Evolutionary conservation across 2,329 filamentous ascomycete genomes (phyloP), one percentile per base, ranked within the genome.

Genomic region (Curvularia hawaiiensis): DNA sequence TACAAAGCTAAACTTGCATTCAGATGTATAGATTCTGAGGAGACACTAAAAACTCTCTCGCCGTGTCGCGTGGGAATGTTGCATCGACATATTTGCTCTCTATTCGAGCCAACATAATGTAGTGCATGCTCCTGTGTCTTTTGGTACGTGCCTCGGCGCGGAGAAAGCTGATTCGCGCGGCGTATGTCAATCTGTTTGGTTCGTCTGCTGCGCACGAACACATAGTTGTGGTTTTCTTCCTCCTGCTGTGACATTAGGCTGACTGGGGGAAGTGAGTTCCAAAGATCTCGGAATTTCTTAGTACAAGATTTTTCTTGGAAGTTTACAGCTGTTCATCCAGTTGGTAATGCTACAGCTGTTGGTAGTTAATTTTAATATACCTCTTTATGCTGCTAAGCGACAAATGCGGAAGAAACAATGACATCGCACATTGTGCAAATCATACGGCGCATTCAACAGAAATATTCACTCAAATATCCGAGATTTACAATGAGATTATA

Each of bases 1-100:
- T 64, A 67, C 11, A 63, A 43, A 4, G 20, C 51, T 8, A 64
- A 22, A 22, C 49, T 47, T 3, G 43, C 45, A 24, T 41, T 45
- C 1, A 64, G 50, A 49, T 61, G 51, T 2, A 38, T 56, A 0
- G 51, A 58, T 7, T 60, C 54, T 20, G 39, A 28, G 10, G 53
- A 47, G 12, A 64, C 50, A 5, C 14, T 20, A 10, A 49, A 33
- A 0, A 33, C 46, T 4, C 31, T n/a, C 18, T 45, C 50, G 16
- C 26, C 48, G 41, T 64, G 62, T 3, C 47, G 39, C 4, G 16
- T 41, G 3, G 50, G 35, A 10, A 50, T 35, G 1, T 33, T 38
- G 30, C 62, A 64, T 4, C 51, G 52, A 12, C 62, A 64, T 10
- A 60, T 48, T 11, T 31, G 22, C 7, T 33, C 49, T 9, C 45